A percentile compares a stretch with the other conserved stretches of the same genome.
phyloP scores from a whole-genome alignment of 2,329 filamentous ascomycete genomes.

The Calonectria henricotiae region DNA sequence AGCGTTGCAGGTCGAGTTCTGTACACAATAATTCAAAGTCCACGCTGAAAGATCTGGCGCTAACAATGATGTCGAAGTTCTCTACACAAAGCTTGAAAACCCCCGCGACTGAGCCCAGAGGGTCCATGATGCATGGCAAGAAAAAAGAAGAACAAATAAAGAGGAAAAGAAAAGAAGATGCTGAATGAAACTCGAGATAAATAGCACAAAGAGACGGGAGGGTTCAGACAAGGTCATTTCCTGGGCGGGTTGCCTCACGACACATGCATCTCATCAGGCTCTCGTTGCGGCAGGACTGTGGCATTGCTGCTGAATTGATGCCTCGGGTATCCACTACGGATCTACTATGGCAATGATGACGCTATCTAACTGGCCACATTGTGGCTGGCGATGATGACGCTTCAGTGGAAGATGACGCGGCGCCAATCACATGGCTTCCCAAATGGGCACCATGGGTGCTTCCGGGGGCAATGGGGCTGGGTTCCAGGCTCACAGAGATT shows the following conservation, averaged over 20 bases:
- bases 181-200: background rate
- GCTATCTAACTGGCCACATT: too few relatives aligned
- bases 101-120: background rate
- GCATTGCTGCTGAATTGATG: background rate
- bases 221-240: background rate
- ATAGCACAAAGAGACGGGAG: background rate
- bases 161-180: too few relatives aligned
- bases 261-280: background rate
- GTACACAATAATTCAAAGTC: constrained; percentile 35
- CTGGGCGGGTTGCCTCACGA: background rate
- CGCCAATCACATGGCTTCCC: too few relatives aligned
- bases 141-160: background rate
- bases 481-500: too few relatives aligned
- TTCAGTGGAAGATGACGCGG: too few relatives aligned
- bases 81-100: constrained; percentile 27
- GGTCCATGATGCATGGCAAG: background rate
- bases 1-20: constrained; percentile 24
- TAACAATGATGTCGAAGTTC: constrained; percentile 34
- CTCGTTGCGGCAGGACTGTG: background rate
- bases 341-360: too few relatives aligned
- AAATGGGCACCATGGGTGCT: too few relatives aligned
- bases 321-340: background rate
- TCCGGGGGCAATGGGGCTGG: too few relatives aligned
- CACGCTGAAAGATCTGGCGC: constrained; percentile 8
- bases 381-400: too few relatives aligned